phyloP scores from a whole-genome alignment of 2,329 filamentous ascomycete genomes.

The Thielaviopsis punctulata region DNA sequence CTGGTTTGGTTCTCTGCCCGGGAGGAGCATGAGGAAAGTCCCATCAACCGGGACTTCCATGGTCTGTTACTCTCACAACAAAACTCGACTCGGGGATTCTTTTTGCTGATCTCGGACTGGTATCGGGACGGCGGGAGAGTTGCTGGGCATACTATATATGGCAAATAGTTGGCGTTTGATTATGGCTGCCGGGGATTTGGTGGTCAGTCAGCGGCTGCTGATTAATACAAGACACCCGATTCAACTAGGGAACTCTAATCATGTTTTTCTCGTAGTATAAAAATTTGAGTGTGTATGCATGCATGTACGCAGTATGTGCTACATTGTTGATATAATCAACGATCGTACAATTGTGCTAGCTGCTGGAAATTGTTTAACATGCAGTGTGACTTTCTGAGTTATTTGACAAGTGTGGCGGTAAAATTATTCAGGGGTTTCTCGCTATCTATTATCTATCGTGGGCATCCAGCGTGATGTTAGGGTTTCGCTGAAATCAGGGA shows the following conservation, averaged over 20 bases:
- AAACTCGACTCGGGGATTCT: not conserved
- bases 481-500: too few species aligned
- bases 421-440: too few species aligned
- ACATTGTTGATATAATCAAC: not conserved
- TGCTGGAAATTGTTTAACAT: too few species aligned
- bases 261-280: slow-evolving; percentile 1
- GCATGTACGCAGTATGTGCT: not conserved
- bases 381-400: too few species aligned
- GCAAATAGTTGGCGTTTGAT: slow-evolving; percentile 1
- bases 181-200: not conserved
- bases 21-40: slow-evolving; percentile 13
- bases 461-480: too few species aligned
- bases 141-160: not conserved
- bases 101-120: not conserved
- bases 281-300: too few species aligned
- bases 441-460: too few species aligned
- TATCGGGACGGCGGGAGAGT: not conserved
- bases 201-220: not conserved
- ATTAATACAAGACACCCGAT: slow-evolving; percentile 11
- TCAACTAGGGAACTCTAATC: slow-evolving; percentile 7
- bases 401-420: too few species aligned
- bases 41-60: slow-evolving; percentile 14
- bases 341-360: too few species aligned
- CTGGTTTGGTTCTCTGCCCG: slow-evolving; percentile 6
- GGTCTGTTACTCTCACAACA: slow-evolving; percentile 13